phyloP scores from a whole-genome alignment of 192 early-diverging fungal genomes.

The Coemansia erecta region DNA sequence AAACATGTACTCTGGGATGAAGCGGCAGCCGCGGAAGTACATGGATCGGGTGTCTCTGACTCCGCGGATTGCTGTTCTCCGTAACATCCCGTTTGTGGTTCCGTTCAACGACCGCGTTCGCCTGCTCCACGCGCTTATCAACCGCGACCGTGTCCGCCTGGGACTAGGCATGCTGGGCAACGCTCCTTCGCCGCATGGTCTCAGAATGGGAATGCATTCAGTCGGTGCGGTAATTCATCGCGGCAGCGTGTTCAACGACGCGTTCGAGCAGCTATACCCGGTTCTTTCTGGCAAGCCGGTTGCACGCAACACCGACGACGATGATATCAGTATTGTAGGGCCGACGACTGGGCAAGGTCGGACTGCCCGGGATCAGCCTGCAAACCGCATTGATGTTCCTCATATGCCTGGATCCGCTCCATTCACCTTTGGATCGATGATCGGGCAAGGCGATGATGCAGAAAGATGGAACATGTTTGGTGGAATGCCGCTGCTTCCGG shows the following conservation, averaged over 20 bases:
- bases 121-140: conserved; percentile 78
- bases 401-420: too few species aligned
- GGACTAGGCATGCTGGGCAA: conserved; percentile 21
- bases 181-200: neutral
- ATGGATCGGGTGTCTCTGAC: conserved; percentile 22
- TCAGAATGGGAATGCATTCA: neutral
- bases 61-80: conserved; percentile 60
- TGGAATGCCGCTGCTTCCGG: too few species aligned
- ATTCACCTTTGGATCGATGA: too few species aligned
- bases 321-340: neutral
- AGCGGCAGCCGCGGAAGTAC: conserved; percentile 16
- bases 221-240: conserved; percentile 65
- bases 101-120: conserved; percentile 86
- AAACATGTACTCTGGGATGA: conserved; percentile 49
- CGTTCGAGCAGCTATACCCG: conserved; percentile 67
- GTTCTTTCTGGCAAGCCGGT: conserved; percentile 43
- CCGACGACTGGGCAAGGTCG: neutral
- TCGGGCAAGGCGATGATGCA: too few species aligned
- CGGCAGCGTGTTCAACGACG: conserved; percentile 86
- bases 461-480: too few species aligned
- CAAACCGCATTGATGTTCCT: too few species aligned
- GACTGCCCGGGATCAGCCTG: too few species aligned
- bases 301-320: neutral
- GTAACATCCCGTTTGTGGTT: conserved; percentile 87
- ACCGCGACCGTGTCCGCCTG: conserved; percentile 58